Percentiles rank a stretch among this genome's conserved stretches.
These are phyloP conservation scores for Astrothelium subdiscretum DNA, from an alignment of 495 filamentous ascomycete species.

Conservation along the genomic window DNA sequence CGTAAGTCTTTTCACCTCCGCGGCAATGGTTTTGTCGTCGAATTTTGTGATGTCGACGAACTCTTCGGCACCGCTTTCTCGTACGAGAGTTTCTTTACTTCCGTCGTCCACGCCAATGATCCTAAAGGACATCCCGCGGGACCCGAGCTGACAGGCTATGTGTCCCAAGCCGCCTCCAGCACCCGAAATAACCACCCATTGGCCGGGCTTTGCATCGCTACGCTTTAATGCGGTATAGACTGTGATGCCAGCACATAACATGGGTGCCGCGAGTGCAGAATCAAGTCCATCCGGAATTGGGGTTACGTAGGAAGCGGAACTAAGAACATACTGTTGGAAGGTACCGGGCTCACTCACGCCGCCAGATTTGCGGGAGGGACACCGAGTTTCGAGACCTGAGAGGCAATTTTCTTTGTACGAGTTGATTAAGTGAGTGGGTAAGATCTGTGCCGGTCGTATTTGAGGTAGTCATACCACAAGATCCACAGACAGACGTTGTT, in stretches of 20 bases:
- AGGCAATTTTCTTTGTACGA: not conserved
- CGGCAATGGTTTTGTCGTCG: constrained; percentile 7
- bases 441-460: too few species aligned
- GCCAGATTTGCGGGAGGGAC: not conserved
- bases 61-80: constrained; percentile 50
- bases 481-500: constrained; percentile 34
- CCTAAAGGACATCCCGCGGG: constrained; percentile 51
- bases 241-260: constrained; percentile 33
- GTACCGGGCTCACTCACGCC: constrained; percentile 40
- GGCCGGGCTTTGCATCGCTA: constrained; percentile 43
- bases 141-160: constrained; percentile 50
- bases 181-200: constrained; percentile 54
- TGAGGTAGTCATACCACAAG: not conserved
- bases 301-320: constrained; percentile 52
- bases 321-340: constrained; percentile 59
- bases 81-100: constrained; percentile 48
- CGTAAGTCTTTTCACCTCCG: constrained; percentile 34
- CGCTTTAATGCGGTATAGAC: constrained; percentile 37
- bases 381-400: not conserved
- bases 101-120: constrained; percentile 60
- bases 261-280: constrained; percentile 51
- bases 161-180: constrained; percentile 27
- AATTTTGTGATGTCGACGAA: constrained; percentile 52
- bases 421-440: not conserved
- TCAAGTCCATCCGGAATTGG: constrained; percentile 52